A percentile compares a stretch with the other conserved stretches of the same genome.
Conservation (phyloP, 1,284 basidiomycete genomes). For the Cutaneotrichosporon dermatis region DNA sequence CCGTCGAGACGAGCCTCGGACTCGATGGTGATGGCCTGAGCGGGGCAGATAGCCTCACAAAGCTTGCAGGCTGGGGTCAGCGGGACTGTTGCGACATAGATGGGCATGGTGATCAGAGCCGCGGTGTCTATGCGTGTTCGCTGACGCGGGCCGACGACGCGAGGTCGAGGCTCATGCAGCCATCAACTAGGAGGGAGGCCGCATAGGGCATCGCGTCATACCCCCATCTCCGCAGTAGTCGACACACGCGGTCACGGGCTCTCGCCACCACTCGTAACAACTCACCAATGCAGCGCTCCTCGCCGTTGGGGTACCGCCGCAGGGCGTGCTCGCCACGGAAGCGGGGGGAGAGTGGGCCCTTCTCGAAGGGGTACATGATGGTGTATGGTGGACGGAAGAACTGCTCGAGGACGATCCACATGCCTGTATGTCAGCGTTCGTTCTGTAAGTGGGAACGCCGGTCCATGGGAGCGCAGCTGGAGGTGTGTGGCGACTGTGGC, state of each 20-base stretch:
- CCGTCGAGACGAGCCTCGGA: constrained; percentile 94
- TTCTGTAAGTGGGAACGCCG: no score
- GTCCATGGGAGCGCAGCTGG: no score
- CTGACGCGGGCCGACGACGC: no score
- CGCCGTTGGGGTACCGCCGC: constrained; percentile 93
- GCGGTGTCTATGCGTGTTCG: no score
- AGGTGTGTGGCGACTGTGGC: no score
- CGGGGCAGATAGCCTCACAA: constrained; percentile 98
- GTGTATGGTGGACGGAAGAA: constrained; percentile 98
- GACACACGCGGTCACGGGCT: no score
- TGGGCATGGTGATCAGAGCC: no score
- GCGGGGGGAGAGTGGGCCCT: constrained; percentile 93
- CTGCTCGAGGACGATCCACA: constrained; percentile 99
- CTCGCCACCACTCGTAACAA: constrained; percentile 5
- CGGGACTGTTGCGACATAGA: background rate
- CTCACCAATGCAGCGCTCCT: constrained; percentile 96
- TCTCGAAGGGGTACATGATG: constrained; percentile 86
- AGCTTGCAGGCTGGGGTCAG: constrained; percentile 80
- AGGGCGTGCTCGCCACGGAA: constrained; percentile 99
- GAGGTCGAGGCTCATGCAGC: no score
- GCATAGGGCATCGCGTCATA: no score
- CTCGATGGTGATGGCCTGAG: constrained; percentile 99
- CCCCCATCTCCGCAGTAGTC: no score
- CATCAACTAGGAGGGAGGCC: no score
- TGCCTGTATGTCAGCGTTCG: constrained; percentile 57